Conservation (phyloP, 2,329 filamentous ascomycete genomes). For the Xylariaceae sp. region DNA sequence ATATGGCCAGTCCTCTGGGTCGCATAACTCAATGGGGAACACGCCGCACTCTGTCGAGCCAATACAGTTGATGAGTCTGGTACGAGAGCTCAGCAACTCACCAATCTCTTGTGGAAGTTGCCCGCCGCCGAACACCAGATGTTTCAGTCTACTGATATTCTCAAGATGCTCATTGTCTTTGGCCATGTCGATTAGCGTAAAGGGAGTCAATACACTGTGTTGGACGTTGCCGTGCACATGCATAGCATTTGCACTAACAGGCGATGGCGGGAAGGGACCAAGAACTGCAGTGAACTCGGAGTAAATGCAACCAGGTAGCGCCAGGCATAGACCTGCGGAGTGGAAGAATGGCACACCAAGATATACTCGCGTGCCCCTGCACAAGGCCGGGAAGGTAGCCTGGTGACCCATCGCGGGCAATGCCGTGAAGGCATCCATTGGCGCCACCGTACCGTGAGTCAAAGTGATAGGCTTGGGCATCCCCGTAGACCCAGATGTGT, state of each 20-base stretch:
- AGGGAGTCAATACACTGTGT: slow-evolving; percentile 14
- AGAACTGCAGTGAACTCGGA: slow-evolving; percentile 24
- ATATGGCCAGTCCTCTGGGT: slow-evolving; percentile 32
- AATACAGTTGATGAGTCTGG: slow-evolving; percentile 25
- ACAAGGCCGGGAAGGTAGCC: slow-evolving; percentile 6
- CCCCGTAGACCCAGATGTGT: slow-evolving; percentile 25
- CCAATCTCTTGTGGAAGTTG: slow-evolving; percentile 28
- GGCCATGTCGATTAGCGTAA: slow-evolving; percentile 21
- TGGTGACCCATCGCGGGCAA: neutral
- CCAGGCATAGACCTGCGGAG: slow-evolving; percentile 12
- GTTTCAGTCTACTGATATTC: slow-evolving; percentile 22
- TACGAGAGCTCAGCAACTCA: slow-evolving; percentile 28
- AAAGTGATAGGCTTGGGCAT: slow-evolving; percentile 23
- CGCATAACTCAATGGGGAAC: slow-evolving; percentile 19
- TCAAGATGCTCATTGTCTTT: slow-evolving; percentile 21
- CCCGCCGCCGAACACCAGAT: slow-evolving; percentile 30
- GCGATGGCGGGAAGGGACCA: slow-evolving; percentile 25
- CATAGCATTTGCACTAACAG: slow-evolving; percentile 13
- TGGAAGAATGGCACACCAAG: slow-evolving; percentile 20
- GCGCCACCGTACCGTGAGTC: slow-evolving; percentile 11
- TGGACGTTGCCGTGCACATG: slow-evolving; percentile 20
- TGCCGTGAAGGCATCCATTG: neutral
- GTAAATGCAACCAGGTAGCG: slow-evolving; percentile 22
- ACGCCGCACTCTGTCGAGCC: slow-evolving; percentile 33
- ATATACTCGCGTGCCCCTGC: slow-evolving; percentile 13